A percentile compares a stretch with the other conserved stretches of the same genome.
phyloP scores from a whole-genome alignment of 352 stramenopile species.

The Globisporangium spiculum region DNA sequence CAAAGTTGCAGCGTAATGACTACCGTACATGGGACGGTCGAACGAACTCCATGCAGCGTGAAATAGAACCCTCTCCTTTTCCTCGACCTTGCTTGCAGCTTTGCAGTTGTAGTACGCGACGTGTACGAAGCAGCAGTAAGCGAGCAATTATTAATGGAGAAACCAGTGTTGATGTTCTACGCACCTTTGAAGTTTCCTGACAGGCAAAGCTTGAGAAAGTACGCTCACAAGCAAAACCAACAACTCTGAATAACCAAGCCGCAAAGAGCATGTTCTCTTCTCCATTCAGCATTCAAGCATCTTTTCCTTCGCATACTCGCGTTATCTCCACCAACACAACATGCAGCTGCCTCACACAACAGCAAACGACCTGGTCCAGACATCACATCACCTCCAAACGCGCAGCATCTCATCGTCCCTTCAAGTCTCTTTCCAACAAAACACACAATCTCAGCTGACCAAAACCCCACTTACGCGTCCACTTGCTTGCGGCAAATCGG shows the following conservation, averaged over 20 bases:
- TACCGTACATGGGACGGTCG: no score
- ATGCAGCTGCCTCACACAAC: neutral
- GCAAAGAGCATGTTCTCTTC: neutral
- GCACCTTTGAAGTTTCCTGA: no score
- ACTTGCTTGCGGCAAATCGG: slow-evolving; percentile 17
- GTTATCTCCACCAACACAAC: neutral
- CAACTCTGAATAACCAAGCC: neutral
- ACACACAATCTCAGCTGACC: neutral
- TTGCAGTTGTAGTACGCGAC: no score
- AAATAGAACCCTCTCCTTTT: no score
- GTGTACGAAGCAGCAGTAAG: no score
- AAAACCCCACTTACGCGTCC: neutral
- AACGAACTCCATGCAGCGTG: no score
- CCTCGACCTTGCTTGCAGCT: no score
- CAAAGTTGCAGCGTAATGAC: no score
- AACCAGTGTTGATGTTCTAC: no score
- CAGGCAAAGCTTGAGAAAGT: no score
- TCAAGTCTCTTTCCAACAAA: neutral
- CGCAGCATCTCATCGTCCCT: neutral
- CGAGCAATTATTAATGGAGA: no score
- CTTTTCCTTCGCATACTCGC: no score
- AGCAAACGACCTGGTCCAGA: neutral
- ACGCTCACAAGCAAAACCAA: neutral
- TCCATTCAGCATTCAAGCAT: neutral
- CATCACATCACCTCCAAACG: neutral